phyloP scores from a whole-genome alignment of 139 green algal genomes.

The Volvox reticuliferus region DNA sequence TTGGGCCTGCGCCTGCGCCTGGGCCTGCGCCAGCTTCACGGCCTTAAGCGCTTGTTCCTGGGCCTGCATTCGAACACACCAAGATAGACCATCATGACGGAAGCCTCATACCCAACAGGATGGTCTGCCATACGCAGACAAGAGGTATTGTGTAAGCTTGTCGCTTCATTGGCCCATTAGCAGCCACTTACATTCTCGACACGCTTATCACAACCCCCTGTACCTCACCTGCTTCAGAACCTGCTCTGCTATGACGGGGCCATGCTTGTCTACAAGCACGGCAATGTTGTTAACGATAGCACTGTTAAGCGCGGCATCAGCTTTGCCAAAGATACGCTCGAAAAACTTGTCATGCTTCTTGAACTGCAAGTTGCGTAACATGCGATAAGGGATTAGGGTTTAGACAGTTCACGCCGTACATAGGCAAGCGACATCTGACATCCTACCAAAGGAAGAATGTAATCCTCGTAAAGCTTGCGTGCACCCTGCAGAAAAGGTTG shows the following conservation, averaged over 20 bases:
- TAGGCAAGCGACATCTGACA: not conserved
- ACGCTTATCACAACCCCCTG: too few species aligned
- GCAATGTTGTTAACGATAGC: constrained; percentile 19
- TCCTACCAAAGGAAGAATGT: not conserved
- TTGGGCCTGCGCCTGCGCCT: not conserved
- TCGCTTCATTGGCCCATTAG: too few species aligned
- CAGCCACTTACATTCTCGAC: too few species aligned
- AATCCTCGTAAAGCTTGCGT: constrained; percentile 7
- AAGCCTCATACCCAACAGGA: too few species aligned
- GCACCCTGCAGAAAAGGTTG: not conserved
- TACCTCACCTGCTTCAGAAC: not conserved
- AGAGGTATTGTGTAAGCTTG: too few species aligned
- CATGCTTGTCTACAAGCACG: constrained; percentile 42
- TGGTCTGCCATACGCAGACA: too few species aligned
- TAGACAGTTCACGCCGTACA: not conserved
- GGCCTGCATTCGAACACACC: not conserved
- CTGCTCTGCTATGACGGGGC: constrained; percentile 24
- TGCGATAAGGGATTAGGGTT: not conserved
- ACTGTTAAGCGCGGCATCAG: not conserved
- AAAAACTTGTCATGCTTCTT: constrained; percentile 49
- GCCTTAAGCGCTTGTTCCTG: too few species aligned
- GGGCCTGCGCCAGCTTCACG: too few species aligned
- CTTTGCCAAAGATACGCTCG: constrained; percentile 50
- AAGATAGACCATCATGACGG: too few species aligned
- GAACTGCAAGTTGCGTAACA: constrained; percentile 15